Evolutionary conservation across 768 basidiomycete species (phyloP), one percentile per base, ranked within the genome.

Genomic region (Leucocoprinus leucothites): DNA sequence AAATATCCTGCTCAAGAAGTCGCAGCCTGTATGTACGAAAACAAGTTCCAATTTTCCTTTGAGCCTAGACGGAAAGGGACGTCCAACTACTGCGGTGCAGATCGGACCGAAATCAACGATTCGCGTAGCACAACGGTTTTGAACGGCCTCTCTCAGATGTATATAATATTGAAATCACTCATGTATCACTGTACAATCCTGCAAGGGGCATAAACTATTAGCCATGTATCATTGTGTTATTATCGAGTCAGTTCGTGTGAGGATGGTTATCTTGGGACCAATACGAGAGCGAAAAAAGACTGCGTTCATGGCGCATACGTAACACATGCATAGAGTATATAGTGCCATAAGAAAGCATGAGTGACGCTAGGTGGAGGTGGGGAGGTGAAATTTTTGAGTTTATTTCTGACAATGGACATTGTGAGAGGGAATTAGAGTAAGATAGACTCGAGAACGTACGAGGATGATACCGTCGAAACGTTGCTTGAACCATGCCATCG

Each of bases 401-500:
- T 72, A 72, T 72, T 72, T 72, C 70, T 74, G 53, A 38, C 7
- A 25, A 42, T 18, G 60, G 22, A 45, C 60, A 56, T 48, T 38
- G 47, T 60, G 34, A 57, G 47, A 51, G 21, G 31, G 25, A 25
- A 25, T 18, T 18, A 42, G 13, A 49, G 35, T 24, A 47, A 38
- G 8, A 40, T 58, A 28, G 59, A 34, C 25, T 22, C 18, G 14
- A 48, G 49, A 53, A 11, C 88, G 62, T 67, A 93, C 91, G 72
- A 92, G 74, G 77, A 98, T 94, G 72, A 96, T 94, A 78, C 94
- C 94, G 72, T 98, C 94, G 82, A 96, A 98, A 66, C 95, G 83
- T 77, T 94, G 91, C 85, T 98, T 98, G 93, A 95, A 98, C 96
- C 96, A 98, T 61, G 87, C 77, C 88, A 93, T 87, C 60, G 93